Conservation (phyloP, 495 filamentous ascomycete genomes). For the Chlorociboria aeruginascens region DNA sequence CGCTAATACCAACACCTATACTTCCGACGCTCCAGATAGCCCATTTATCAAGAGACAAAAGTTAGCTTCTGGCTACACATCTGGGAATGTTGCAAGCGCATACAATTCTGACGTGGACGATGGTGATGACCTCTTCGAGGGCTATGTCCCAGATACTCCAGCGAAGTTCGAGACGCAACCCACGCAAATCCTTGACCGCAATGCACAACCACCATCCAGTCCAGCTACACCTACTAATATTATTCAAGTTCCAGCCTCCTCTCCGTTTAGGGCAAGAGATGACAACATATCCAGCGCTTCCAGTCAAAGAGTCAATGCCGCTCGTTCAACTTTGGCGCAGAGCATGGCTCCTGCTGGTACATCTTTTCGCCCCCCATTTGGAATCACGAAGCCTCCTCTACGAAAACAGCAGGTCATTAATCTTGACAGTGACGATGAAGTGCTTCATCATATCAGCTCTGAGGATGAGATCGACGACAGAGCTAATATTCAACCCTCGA, state of each 20-base stretch:
- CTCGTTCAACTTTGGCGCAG: slow-evolving; percentile 4
- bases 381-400: slow-evolving; percentile 17
- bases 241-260: slow-evolving; percentile 79
- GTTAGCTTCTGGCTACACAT: slow-evolving; percentile 19
- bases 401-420: slow-evolving; percentile 30
- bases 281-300: neutral
- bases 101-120: slow-evolving; percentile 34
- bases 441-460: slow-evolving; percentile 15
- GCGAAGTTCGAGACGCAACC: slow-evolving; percentile 44
- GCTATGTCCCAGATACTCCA: slow-evolving; percentile 23
- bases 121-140: slow-evolving; percentile 41
- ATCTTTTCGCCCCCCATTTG: slow-evolving; percentile 45
- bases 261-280: slow-evolving; percentile 40
- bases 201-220: slow-evolving; percentile 17
- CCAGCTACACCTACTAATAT: slow-evolving; percentile 19
- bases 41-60: slow-evolving; percentile 34
- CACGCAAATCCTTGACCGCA: slow-evolving; percentile 48
- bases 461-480: slow-evolving; percentile 4
- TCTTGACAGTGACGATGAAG: slow-evolving; percentile 42
- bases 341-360: slow-evolving; percentile 72
- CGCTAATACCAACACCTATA: neutral
- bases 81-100: slow-evolving; percentile 19
- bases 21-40: slow-evolving; percentile 6
- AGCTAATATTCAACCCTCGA: slow-evolving; percentile 51
- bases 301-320: neutral